Conservation (phyloP, 331 rosid genomes). For the Quercus lobata region DNA sequence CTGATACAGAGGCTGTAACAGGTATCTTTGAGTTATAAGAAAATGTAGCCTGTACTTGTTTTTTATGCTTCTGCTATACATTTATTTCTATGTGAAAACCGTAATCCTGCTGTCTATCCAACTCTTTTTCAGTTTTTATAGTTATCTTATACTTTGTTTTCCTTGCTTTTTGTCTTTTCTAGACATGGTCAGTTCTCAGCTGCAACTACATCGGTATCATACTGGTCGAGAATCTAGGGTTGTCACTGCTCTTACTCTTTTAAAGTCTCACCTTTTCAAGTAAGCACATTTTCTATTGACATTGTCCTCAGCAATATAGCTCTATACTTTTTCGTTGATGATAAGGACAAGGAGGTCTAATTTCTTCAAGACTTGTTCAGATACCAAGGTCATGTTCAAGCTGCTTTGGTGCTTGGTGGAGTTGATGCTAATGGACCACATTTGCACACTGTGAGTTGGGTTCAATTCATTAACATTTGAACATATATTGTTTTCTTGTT, state of each 20-base stretch:
- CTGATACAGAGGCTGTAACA: constrained; percentile 69
- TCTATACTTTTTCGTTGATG: background rate
- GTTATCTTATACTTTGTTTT: background rate
- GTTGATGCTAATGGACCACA: constrained; percentile 60
- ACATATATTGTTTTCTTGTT: background rate
- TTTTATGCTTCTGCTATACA: background rate
- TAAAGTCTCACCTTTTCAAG: constrained; percentile 49
- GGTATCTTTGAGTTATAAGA: constrained; percentile 23
- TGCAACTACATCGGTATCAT: constrained; percentile 56
- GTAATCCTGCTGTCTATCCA: no score
- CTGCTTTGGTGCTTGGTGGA: constrained; percentile 66
- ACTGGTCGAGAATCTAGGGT: constrained; percentile 62
- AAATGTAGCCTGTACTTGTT: background rate
- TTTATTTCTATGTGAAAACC: background rate
- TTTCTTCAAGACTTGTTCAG: constrained; percentile 18
- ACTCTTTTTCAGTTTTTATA: background rate
- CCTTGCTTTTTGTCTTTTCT: background rate
- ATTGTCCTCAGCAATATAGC: background rate
- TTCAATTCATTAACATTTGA: background rate
- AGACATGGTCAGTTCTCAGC: constrained; percentile 63
- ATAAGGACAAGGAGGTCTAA: background rate
- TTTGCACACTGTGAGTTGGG: constrained; percentile 45
- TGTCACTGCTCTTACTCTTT: constrained; percentile 49
- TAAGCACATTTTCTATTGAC: constrained; percentile 1
- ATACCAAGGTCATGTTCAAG: constrained; percentile 48